Conservation (phyloP, 139 green algal species). For the Edaphochlamys debaryana region DNA sequence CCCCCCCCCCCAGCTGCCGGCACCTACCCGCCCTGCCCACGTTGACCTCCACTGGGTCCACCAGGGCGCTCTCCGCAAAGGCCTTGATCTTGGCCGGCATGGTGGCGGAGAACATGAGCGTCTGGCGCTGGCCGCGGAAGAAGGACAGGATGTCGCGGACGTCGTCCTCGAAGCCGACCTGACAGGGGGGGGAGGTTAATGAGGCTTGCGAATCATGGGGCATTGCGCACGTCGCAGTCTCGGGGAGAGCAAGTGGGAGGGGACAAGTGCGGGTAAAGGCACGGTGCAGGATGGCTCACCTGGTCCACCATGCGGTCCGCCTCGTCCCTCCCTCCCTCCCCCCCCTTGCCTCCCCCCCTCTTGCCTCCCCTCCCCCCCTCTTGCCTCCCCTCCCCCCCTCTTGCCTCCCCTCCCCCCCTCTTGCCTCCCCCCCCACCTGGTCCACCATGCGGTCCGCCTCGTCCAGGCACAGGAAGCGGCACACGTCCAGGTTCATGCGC, state of each 20-base stretch:
- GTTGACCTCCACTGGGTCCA: constrained; percentile 89
- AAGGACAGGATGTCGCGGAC: constrained; percentile 77
- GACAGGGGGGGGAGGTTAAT: not conserved
- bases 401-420: no score
- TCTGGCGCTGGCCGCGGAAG: constrained; percentile 94
- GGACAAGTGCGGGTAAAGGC: no score
- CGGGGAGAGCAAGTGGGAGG: not conserved
- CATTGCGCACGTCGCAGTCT: not conserved
- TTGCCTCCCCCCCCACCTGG: constrained; percentile 76
- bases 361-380: no score
- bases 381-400: no score
- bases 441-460: constrained; percentile 99
- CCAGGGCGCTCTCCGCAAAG: constrained; percentile 95
- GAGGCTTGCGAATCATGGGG: not conserved
- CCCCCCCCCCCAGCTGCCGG: no score
- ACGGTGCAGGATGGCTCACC: no score
- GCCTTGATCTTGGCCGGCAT: constrained; percentile 98
- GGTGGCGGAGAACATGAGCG: constrained; percentile 97
- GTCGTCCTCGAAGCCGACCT: constrained; percentile 94
- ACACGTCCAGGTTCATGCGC: constrained; percentile 91
- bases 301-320: constrained; percentile 98
- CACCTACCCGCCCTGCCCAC: constrained; percentile 61
- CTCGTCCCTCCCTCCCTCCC: constrained; percentile 91
- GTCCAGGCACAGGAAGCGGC: constrained; percentile 92
- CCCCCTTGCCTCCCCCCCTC: no score